Evolutionary conservation across 139 green algal species (phyloP), one percentile per base, ranked within the genome.

Genomic region (Haematococcus sp.): DNA sequence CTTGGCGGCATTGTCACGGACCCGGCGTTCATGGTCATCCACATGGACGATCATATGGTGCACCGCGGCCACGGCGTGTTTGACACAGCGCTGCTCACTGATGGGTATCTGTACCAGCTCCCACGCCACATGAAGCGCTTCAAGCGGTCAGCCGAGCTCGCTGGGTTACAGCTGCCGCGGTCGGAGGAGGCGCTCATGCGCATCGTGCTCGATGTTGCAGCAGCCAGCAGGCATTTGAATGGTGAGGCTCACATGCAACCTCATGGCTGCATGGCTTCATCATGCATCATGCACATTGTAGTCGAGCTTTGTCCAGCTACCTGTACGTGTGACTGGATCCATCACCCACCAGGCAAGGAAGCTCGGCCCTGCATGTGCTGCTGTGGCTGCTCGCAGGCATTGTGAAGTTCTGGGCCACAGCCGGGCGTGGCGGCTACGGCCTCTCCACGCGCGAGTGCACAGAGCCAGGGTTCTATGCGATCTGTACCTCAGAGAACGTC

Each of bases 11-110:
- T 97, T 32, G 76, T 91, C 0, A 94, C 83, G 1, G 83, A 97
- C 31, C 90, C 93, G 0, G 82, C 76, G 7, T 73, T 91, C 22
- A 94, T 96, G 86, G 56, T 92, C 4, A 63, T 96, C 30, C 81
- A 86, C 63, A 70, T 96, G 20, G 92, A 98, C 76, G 95, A 98
- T 76, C 91, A 96, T 77, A 89, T 97, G 82, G 78, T 95, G 16
- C 88, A 95, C 80, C 76, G 73, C 1, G 94, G 94, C 11, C 88
- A 98, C 61, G 90, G 72, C 23, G 88, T 97, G 9, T 93, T 92
- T 71, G 94, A 98, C 63, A 92, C 84, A 0, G 87, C 82, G 0
- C 40, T 86, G 0, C 73, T 97, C 15, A 51, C 75, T 0, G 71
- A 93, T 1, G 91, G 92, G 7, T 76, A 93, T 73, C 43, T 97